These are phyloP conservation scores for Carex pumila DNA, from an alignment of 176 grass and related monocot species.

Conservation along the genomic window DNA sequence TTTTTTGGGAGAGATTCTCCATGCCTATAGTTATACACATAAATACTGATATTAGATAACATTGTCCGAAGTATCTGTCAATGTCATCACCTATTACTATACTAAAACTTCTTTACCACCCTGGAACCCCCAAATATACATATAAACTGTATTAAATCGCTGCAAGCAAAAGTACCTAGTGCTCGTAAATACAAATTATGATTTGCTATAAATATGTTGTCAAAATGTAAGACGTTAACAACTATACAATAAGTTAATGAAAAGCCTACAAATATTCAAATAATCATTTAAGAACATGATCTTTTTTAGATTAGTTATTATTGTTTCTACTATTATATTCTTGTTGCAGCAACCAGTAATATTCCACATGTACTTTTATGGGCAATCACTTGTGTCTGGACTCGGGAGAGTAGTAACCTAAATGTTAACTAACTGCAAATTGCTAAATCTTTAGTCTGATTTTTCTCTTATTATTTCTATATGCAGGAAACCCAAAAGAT, in stretches of 20 bases:
- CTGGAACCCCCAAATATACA: not conserved
- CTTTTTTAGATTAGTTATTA: not conserved
- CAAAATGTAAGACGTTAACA: not conserved
- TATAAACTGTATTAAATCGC: not conserved
- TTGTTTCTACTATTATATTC: not conserved
- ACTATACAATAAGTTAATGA: not conserved
- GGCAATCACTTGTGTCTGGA: not conserved
- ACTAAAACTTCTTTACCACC: not conserved
- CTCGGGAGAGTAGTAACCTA: not conserved
- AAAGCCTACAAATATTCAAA: not conserved
- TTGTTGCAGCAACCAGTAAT: not conserved
- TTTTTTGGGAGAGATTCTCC: not conserved
- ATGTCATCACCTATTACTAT: not conserved
- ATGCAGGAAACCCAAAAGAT: constrained; percentile 82
- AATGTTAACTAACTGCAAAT: not conserved
- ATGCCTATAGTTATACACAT: not conserved
- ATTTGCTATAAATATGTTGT: not conserved
- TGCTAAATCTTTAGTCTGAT: not conserved
- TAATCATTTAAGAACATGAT: not conserved
- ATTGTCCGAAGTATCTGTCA: not conserved
- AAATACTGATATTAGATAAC: not conserved
- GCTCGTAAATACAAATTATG: not conserved
- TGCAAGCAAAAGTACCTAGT: not conserved
- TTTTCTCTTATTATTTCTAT: not conserved
- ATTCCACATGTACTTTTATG: not conserved